A percentile compares a stretch with the other conserved stretches of the same genome.
Evolutionary conservation across 2,329 filamentous ascomycete species (phyloP).

Genomic region (Aureobasidium sp.): DNA sequence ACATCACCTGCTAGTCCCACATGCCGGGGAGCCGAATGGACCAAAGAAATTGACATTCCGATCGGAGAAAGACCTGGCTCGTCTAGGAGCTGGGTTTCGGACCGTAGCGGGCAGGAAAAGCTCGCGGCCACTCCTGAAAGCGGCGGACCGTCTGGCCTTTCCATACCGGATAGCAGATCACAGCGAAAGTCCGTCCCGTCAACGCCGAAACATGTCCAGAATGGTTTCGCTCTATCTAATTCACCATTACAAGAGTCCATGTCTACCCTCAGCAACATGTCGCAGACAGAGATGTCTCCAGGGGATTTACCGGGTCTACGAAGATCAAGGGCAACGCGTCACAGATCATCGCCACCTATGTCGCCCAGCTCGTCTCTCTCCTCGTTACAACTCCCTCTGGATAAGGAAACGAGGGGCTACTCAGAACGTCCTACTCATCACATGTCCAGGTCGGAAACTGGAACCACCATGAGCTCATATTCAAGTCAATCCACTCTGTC

Average conservation of each 20-base stretch:
- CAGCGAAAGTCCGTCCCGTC: not conserved
- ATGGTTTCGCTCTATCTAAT: conserved; percentile 13
- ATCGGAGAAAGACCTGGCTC: conserved; percentile 48
- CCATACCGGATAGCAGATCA: not conserved
- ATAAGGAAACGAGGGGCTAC: not conserved
- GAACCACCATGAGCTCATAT: conserved; percentile 17
- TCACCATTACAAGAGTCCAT: not conserved
- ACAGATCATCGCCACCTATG: conserved; percentile 22
- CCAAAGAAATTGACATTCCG: conserved; percentile 50
- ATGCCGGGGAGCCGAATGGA: conserved; percentile 13
- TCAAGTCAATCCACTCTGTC: conserved; percentile 18
- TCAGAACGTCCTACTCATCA: not conserved
- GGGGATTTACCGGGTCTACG: conserved; percentile 21
- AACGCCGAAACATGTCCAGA: conserved; percentile 13
- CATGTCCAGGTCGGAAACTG: not conserved
- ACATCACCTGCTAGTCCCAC: not conserved
- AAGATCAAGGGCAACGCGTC: conserved; percentile 31
- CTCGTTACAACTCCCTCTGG: not conserved
- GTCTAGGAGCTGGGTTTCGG: conserved; percentile 34
- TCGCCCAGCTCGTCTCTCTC: conserved; percentile 19
- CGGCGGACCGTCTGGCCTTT: not conserved
- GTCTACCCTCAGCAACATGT: conserved; percentile 9
- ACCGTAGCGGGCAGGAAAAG: not conserved
- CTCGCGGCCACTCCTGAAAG: not conserved
- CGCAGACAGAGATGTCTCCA: not conserved